Conservation (phyloP, 1,284 basidiomycete genomes). For the Leccinum insigne region DNA sequence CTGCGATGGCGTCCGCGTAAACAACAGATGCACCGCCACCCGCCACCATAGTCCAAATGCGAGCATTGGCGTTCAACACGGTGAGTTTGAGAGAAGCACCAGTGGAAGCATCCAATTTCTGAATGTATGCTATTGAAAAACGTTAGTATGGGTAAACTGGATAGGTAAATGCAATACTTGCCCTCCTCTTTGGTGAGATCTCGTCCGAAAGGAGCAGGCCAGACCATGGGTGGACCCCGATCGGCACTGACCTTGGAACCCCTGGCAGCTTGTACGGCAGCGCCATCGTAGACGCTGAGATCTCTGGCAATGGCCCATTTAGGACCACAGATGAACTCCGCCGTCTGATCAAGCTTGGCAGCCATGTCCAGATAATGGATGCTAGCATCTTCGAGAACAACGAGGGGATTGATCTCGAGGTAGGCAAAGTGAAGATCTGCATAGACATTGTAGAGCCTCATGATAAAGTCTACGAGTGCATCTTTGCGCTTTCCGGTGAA, state of each 20-base stretch:
- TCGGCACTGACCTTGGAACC: constrained; percentile 69
- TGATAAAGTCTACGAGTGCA: constrained; percentile 90
- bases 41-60: constrained; percentile 99
- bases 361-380: constrained; percentile 99
- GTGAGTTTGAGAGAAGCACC: constrained; percentile 99
- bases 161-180: neutral
- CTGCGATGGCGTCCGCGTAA: constrained; percentile 95
- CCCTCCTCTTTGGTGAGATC: constrained; percentile 96
- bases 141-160: neutral
- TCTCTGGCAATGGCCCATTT: constrained; percentile 99
- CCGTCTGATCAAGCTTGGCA: constrained; percentile 98
- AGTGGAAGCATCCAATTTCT: constrained; percentile 96
- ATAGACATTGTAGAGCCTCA: constrained; percentile 96
- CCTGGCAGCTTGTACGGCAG: constrained; percentile 42
- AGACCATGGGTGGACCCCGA: constrained; percentile 97
- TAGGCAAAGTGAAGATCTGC: constrained; percentile 98
- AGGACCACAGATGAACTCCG: constrained; percentile 97
- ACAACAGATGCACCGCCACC: constrained; percentile 87
- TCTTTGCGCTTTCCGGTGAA: constrained; percentile 73
- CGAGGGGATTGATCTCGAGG: constrained; percentile 99
- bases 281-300: constrained; percentile 68
- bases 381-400: constrained; percentile 86
- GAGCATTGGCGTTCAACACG: constrained; percentile 92
- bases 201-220: constrained; percentile 98
- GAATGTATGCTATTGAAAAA: constrained; percentile 77